Evolutionary conservation across 176 grass and related monocot species (phyloP).

Genomic region (Triticum dicoccoides): DNA sequence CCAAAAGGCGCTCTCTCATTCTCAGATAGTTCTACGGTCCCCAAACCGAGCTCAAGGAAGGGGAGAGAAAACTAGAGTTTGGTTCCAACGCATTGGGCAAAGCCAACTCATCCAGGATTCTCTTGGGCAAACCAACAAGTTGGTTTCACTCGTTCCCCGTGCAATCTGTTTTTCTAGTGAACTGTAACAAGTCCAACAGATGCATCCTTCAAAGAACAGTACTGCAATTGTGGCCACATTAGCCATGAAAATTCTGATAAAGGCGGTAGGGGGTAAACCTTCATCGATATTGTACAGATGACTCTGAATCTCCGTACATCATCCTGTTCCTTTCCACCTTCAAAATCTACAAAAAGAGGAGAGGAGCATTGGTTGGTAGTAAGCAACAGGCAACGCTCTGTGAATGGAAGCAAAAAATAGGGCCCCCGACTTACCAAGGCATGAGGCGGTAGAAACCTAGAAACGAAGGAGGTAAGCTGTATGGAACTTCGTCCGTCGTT

Average conservation of each 20-base stretch:
- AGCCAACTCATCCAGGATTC: not conserved
- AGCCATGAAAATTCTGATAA: not conserved
- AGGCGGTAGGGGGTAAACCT: not conserved
- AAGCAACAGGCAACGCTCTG: not conserved
- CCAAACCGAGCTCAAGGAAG: not conserved
- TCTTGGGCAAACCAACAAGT: not conserved
- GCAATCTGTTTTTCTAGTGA: not conserved
- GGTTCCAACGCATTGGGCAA: not conserved
- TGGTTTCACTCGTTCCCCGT: not conserved
- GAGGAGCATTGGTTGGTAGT: not conserved
- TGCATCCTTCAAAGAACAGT: not conserved
- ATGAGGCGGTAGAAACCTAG: not conserved
- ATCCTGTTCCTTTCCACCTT: not conserved
- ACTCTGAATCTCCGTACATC: not conserved
- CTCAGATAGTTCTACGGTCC: not conserved
- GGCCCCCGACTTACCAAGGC: not conserved
- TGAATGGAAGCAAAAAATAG: not conserved
- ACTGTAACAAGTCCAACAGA: not conserved
- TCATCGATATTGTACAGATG: not conserved
- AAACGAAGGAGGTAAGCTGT: not conserved
- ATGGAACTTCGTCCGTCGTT: not conserved
- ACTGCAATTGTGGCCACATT: not conserved
- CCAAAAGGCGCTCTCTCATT: not conserved
- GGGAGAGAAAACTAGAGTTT: not conserved
- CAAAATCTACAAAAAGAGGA: not conserved